These are phyloP conservation scores for Pseudopediastrum boryanum DNA, from an alignment of 139 green algal species.

Conservation along the genomic window DNA sequence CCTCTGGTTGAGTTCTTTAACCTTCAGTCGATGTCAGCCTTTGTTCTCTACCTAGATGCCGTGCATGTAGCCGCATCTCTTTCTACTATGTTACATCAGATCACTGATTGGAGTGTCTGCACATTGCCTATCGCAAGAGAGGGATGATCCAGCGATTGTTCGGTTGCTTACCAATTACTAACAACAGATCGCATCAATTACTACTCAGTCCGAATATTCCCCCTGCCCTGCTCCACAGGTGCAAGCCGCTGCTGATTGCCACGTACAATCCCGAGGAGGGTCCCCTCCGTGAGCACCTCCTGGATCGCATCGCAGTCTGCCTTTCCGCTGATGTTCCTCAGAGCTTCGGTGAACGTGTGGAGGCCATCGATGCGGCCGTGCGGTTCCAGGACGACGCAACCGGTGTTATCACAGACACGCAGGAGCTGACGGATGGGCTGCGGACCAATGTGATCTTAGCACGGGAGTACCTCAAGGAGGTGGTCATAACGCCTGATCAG, in stretches of 20 bases:
- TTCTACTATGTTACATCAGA: no score
- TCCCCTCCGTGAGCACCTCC: slow-evolving; percentile 93
- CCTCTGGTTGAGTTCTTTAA: no score
- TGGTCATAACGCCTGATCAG: slow-evolving; percentile 89
- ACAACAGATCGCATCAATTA: no score
- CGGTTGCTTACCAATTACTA: no score
- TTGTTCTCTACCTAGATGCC: no score
- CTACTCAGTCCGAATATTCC: no score
- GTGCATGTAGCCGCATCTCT: no score
- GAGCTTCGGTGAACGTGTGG: slow-evolving; percentile 73
- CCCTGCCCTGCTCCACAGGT: no score
- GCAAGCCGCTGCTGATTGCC: slow-evolving; percentile 94
- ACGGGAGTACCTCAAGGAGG: slow-evolving; percentile 96
- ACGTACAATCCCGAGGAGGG: slow-evolving; percentile 99
- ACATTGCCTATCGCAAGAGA: no score
- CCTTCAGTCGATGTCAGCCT: no score
- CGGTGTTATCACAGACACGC: slow-evolving; percentile 65
- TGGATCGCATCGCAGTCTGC: slow-evolving; percentile 97
- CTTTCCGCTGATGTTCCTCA: slow-evolving; percentile 84
- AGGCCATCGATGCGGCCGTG: slow-evolving; percentile 74
- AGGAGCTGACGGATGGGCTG: slow-evolving; percentile 89
- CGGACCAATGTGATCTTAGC: slow-evolving; percentile 89
- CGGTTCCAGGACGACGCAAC: slow-evolving; percentile 53
- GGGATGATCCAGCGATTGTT: no score
- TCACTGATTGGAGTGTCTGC: no score